Conservation (phyloP, 805 yeast species). For the Candida awuae region DNA sequence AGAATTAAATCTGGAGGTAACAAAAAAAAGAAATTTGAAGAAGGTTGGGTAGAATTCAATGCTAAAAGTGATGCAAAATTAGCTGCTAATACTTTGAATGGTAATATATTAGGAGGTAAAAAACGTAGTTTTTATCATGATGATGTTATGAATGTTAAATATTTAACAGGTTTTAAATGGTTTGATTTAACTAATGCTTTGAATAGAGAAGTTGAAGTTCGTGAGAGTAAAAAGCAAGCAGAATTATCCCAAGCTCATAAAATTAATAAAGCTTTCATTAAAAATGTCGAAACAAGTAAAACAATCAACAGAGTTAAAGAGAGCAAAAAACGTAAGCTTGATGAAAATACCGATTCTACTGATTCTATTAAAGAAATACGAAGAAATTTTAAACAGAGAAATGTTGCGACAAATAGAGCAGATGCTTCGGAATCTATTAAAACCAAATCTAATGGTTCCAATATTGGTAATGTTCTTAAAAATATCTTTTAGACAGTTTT, state of each 20-base stretch:
- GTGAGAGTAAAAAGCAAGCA: constrained; percentile 79
- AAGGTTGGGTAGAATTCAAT: constrained; percentile 94
- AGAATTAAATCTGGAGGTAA: constrained; percentile 87
- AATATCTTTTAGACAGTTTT: constrained; percentile 36
- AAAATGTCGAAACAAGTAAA: constrained; percentile 80
- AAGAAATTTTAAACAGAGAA: constrained; percentile 64
- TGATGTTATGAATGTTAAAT: constrained; percentile 86
- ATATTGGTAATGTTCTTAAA: constrained; percentile 42
- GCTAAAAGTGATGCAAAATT: constrained; percentile 81
- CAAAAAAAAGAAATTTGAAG: constrained; percentile 77
- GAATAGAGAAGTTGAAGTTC: constrained; percentile 78
- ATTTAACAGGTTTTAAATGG: constrained; percentile 92
- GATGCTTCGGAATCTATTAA: constrained; percentile 46
- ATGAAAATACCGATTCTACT: constrained; percentile 15
- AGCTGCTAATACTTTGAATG: constrained; percentile 80
- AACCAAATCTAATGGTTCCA: constrained; percentile 18
- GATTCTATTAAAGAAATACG: constrained; percentile 31
- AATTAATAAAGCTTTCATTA: constrained; percentile 74
- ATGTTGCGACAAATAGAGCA: constrained; percentile 58
- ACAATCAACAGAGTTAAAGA: constrained; percentile 61
- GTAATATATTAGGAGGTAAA: constrained; percentile 84
- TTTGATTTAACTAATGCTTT: constrained; percentile 87
- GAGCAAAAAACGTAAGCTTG: constrained; percentile 34
- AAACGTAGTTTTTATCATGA: constrained; percentile 88
- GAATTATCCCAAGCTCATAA: constrained; percentile 86